Conservation (phyloP, 768 basidiomycete species). For the Boletus subcaerulescens region DNA sequence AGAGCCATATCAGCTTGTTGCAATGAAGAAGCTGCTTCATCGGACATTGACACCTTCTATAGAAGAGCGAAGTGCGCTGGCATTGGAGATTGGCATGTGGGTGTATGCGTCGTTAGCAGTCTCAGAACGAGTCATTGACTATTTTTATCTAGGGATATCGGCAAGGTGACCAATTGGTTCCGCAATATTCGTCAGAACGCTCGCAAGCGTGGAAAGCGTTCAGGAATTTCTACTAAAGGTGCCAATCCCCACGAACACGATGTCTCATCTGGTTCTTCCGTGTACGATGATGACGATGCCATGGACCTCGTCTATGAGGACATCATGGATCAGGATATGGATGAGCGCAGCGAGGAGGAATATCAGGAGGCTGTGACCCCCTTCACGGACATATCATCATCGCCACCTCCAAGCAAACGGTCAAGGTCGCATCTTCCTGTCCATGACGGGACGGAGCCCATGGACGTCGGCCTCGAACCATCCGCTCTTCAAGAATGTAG, state of each 20-base stretch:
- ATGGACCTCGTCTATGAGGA: conserved; percentile 50
- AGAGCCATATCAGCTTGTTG: conserved; percentile 74
- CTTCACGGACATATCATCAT: conserved; percentile 50
- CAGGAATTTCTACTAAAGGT: conserved; percentile 38
- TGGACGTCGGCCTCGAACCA: conserved; percentile 37
- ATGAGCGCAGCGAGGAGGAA: conserved; percentile 61
- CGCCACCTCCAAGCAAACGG: conserved; percentile 35
- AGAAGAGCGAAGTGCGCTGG: conserved; percentile 73
- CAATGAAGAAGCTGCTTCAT: conserved; percentile 64
- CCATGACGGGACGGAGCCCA: conserved; percentile 28
- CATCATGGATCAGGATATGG: conserved; percentile 49
- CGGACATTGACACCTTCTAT: conserved; percentile 74
- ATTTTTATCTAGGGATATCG: conserved; percentile 56
- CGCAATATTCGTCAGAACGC: conserved; percentile 79
- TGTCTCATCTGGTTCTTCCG: conserved; percentile 52
- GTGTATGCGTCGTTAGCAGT: conserved; percentile 20
- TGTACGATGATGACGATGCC: conserved; percentile 40
- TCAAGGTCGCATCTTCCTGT: conserved; percentile 29
- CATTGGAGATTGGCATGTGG: conserved; percentile 75
- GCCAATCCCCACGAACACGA: conserved; percentile 43
- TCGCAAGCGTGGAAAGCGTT: conserved; percentile 62
- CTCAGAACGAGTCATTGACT: conserved; percentile 9
- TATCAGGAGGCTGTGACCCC: conserved; percentile 74
- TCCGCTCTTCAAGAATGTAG: conserved; percentile 48
- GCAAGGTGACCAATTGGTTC: conserved; percentile 88